phyloP scores from a whole-genome alignment of 176 grass and related monocot genomes.

The Typha latifolia region DNA sequence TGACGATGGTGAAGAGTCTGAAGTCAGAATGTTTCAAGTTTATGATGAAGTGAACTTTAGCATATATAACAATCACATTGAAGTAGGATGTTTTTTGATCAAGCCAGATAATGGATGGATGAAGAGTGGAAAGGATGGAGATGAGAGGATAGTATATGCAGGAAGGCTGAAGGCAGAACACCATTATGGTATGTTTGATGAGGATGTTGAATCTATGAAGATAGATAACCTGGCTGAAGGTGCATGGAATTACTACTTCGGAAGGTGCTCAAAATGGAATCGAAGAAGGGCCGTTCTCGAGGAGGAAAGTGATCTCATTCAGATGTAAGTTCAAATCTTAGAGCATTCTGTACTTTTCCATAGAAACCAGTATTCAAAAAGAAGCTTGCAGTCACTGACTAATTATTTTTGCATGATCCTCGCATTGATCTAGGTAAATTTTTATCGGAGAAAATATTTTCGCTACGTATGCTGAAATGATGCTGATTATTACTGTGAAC shows the following conservation, averaged over 20 bases:
- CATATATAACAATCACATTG: slow-evolving; percentile 10
- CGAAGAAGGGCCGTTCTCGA: not conserved
- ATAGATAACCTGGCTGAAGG: slow-evolving; percentile 35
- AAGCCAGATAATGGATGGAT: slow-evolving; percentile 9
- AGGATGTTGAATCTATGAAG: slow-evolving; percentile 31
- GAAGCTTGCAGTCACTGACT: not conserved
- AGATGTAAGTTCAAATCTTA: not conserved
- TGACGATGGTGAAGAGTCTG: slow-evolving; percentile 19
- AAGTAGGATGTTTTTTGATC: slow-evolving; percentile 38
- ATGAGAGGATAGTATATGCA: slow-evolving; percentile 37
- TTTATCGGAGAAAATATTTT: no score
- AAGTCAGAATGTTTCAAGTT: slow-evolving; percentile 30
- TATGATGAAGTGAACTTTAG: slow-evolving; percentile 42
- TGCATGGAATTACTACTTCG: slow-evolving; percentile 48
- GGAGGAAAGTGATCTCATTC: not conserved
- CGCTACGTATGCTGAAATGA: no score
- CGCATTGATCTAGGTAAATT: no score
- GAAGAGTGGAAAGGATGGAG: slow-evolving; percentile 12
- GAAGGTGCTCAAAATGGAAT: slow-evolving; percentile 48
- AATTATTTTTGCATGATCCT: no score
- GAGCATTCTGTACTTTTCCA: not conserved
- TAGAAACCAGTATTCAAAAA: not conserved
- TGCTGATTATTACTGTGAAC: no score
- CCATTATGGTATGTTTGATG: slow-evolving; percentile 13
- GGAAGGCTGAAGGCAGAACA: slow-evolving; percentile 25